These are phyloP conservation scores for Fusarium haematococcum DNA, from an alignment of 2,329 filamentous ascomycete species.

Conservation along the genomic window DNA sequence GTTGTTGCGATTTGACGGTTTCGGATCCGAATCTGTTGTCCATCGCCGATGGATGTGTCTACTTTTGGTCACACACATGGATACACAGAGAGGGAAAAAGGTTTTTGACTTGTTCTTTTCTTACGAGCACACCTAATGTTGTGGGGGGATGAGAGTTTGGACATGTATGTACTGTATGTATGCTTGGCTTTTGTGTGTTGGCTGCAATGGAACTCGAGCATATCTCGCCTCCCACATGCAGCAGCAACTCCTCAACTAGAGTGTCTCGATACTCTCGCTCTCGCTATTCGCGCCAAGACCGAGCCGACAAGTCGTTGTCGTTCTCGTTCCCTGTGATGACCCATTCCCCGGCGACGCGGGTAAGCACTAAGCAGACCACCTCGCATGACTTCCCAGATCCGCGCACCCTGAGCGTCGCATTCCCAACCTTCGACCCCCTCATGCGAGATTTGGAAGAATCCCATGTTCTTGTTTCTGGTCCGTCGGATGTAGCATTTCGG, in stretches of 20 bases:
- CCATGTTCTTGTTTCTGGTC: conserved; percentile 3
- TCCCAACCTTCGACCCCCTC: conserved; percentile 5
- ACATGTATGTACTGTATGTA: not conserved
- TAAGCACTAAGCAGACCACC: conserved; percentile 29
- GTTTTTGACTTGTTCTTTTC: not conserved
- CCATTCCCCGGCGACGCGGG: not conserved
- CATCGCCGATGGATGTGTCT: conserved; percentile 9
- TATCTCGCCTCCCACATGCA: conserved; percentile 13
- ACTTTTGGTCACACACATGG: not conserved
- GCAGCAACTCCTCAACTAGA: not conserved
- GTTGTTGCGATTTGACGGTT: not conserved
- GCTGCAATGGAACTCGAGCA: conserved; percentile 8
- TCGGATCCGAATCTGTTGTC: conserved; percentile 16
- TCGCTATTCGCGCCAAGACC: not conserved
- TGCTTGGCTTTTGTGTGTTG: not conserved
- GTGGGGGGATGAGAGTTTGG: not conserved
- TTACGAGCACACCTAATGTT: not conserved
- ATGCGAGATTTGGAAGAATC: conserved; percentile 26
- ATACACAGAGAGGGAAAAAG: not conserved
- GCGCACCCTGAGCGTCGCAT: conserved; percentile 23
- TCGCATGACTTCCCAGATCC: conserved; percentile 9
- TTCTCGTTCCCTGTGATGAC: not conserved
- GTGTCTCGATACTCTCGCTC: not conserved
- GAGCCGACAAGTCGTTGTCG: not conserved
- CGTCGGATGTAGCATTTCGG: not conserved